Evolutionary conservation across 2,329 filamentous ascomycete species (phyloP).

Genomic region (Neurospora sp.): DNA sequence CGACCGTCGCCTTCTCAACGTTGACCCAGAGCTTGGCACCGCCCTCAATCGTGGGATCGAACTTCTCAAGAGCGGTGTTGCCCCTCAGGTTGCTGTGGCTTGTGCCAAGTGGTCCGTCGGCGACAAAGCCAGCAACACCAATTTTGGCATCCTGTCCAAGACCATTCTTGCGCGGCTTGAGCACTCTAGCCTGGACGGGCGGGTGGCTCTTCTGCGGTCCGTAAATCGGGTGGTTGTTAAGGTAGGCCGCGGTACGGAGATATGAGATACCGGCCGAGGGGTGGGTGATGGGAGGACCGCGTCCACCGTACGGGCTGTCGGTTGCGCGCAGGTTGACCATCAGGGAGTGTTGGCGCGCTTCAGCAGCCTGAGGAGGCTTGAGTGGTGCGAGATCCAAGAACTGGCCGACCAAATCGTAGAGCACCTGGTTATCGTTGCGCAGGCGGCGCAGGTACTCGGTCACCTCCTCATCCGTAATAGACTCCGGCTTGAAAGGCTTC

Average conservation of each 20-base stretch:
- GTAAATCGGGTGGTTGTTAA: constrained; percentile 52
- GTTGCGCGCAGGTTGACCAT: constrained; percentile 16
- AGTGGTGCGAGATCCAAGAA: constrained; percentile 55
- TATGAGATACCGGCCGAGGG: constrained; percentile 55
- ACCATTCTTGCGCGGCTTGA: constrained; percentile 30
- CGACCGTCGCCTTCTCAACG: constrained; percentile 32
- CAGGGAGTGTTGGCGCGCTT: constrained; percentile 3
- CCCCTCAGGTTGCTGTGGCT: constrained; percentile 29
- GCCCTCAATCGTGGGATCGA: constrained; percentile 39
- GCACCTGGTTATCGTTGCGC: constrained; percentile 38
- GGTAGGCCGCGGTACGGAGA: constrained; percentile 42
- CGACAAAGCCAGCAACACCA: constrained; percentile 47
- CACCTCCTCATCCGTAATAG: constrained; percentile 43
- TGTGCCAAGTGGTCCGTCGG: constrained; percentile 31
- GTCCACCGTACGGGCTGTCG: constrained; percentile 36
- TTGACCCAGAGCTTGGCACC: constrained; percentile 46
- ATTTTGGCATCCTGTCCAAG: constrained; percentile 30
- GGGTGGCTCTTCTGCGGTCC: constrained; percentile 44
- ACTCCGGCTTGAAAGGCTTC: constrained; percentile 28
- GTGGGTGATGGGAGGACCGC: constrained; percentile 50
- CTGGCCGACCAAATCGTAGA: constrained; percentile 46
- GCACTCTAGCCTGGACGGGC: constrained; percentile 40
- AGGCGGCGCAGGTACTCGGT: constrained; percentile 42
- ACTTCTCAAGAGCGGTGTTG: constrained; percentile 9
- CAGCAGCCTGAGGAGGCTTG: constrained; percentile 18